Percentiles rank a stretch among this genome's conserved stretches.
Conservation (phyloP, 2,329 filamentous ascomycete genomes). For the Allantophomopsis lycopodina region DNA sequence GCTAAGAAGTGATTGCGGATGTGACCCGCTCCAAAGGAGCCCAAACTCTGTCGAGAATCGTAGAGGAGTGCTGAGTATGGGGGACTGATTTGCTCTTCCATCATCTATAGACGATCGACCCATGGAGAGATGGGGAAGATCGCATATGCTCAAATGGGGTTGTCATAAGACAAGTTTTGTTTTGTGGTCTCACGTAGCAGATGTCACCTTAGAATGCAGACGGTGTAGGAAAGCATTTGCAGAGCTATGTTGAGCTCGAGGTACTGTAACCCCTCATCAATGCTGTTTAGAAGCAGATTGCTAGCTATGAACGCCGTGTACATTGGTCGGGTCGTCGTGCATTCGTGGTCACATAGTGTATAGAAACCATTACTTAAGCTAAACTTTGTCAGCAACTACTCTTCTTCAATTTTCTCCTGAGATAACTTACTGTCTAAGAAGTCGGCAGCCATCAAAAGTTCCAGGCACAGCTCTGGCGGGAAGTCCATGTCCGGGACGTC, state of each 20-base stretch:
- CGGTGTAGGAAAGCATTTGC: no score
- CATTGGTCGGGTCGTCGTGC: neutral
- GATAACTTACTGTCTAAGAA: conserved; percentile 47
- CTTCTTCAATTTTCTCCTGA: neutral
- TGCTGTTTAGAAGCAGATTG: no score
- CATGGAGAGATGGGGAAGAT: conserved; percentile 15
- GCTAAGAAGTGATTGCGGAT: no score
- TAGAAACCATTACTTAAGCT: conserved; percentile 4
- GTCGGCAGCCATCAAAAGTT: conserved; percentile 65
- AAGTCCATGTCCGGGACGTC: conserved; percentile 74
- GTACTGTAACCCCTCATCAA: no score
- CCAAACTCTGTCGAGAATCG: conserved; percentile 6
- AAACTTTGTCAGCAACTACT: conserved; percentile 1
- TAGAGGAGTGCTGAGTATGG: conserved; percentile 11
- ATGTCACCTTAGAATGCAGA: no score
- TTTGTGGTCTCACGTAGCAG: neutral
- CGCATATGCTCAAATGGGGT: conserved; percentile 22
- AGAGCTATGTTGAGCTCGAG: no score
- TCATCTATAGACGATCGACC: conserved; percentile 20
- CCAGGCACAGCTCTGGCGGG: conserved; percentile 63
- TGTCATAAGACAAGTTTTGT: neutral
- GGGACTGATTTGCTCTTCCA: conserved; percentile 17
- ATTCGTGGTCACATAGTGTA: conserved; percentile 2
- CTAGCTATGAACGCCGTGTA: no score
- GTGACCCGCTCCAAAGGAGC: conserved; percentile 9